phyloP scores from a whole-genome alignment of 169 alveolate genomes.

The Cryptosporidium andersoni region DNA sequence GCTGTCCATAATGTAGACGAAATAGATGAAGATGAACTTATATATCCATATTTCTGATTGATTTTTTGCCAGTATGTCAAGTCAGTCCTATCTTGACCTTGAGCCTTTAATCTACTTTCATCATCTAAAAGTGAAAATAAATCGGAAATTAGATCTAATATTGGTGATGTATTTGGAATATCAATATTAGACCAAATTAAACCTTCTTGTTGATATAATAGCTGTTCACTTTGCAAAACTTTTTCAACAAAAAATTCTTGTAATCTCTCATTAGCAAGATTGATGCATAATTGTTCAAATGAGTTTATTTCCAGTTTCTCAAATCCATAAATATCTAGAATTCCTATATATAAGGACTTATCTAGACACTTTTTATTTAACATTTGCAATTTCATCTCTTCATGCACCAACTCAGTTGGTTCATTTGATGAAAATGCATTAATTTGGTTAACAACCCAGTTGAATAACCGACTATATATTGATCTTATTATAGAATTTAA shows the following conservation, averaged over 20 bases:
- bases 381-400: slow-evolving; percentile 1
- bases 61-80: slow-evolving; percentile 62
- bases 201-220: slow-evolving; percentile 83
- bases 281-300: slow-evolving; percentile 86
- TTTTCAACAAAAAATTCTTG: slow-evolving; percentile 87
- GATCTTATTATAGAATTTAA: slow-evolving; percentile 55
- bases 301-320: slow-evolving; percentile 86
- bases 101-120: slow-evolving; percentile 58
- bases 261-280: slow-evolving; percentile 88
- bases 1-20: no score
- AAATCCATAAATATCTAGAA: slow-evolving; percentile 88
- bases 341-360: slow-evolving; percentile 80
- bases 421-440: slow-evolving; percentile 50
- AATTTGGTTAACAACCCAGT: slow-evolving; percentile 62
- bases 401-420: background rate
- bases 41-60: slow-evolving; percentile 49
- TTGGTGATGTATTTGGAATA: slow-evolving; percentile 58
- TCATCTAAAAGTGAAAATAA: slow-evolving; percentile 57
- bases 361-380: slow-evolving; percentile 14
- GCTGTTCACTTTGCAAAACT: slow-evolving; percentile 86
- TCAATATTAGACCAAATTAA: slow-evolving; percentile 77
- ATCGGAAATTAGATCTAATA: slow-evolving; percentile 42
- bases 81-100: slow-evolving; percentile 61
- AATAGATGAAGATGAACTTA: no score
- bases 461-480: slow-evolving; percentile 37